Percentiles rank a stretch among this genome's conserved stretches.
These are phyloP conservation scores for Fragilariopsis cylindrus DNA, from an alignment of 108 stramenopile species.

Conservation along the genomic window DNA sequence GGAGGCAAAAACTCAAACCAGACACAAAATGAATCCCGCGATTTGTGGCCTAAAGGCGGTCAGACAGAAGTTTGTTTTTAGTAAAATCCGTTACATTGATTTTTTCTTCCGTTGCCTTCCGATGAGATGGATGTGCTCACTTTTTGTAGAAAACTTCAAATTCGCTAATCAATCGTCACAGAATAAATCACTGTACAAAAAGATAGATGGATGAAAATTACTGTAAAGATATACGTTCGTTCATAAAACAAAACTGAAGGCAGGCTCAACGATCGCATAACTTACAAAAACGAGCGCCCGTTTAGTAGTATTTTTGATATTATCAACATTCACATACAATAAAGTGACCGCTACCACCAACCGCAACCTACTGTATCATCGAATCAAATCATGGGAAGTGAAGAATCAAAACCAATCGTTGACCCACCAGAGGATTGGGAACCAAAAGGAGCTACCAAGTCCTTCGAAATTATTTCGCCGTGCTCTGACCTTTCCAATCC, in stretches of 20 bases:
- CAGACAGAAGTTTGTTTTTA: too few species aligned
- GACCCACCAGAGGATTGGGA: slow-evolving; percentile 30
- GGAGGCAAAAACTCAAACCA: neutral
- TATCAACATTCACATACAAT: neutral
- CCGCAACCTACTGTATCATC: neutral
- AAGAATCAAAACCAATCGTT: slow-evolving; percentile 34
- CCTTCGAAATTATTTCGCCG: slow-evolving; percentile 40
- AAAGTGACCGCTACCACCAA: too few species aligned
- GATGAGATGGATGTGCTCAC: too few species aligned
- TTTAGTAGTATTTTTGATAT: neutral
- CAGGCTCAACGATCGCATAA: slow-evolving; percentile 1
- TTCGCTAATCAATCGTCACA: too few species aligned
- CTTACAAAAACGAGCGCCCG: neutral
- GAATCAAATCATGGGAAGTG: slow-evolving; percentile 27
- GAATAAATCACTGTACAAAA: too few species aligned
- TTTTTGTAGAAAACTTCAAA: too few species aligned
- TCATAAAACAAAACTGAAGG: too few species aligned
- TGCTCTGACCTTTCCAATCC: slow-evolving; percentile 40
- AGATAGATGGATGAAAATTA: too few species aligned
- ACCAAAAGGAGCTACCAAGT: neutral
- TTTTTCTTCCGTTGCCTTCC: too few species aligned
- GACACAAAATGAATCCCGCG: neutral
- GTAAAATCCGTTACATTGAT: too few species aligned
- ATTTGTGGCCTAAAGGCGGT: too few species aligned
- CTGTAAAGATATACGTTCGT: too few species aligned